Base-by-base conservation (phyloP, 306 rosid genomes). In the Hippophae gyantsensis region DNA sequence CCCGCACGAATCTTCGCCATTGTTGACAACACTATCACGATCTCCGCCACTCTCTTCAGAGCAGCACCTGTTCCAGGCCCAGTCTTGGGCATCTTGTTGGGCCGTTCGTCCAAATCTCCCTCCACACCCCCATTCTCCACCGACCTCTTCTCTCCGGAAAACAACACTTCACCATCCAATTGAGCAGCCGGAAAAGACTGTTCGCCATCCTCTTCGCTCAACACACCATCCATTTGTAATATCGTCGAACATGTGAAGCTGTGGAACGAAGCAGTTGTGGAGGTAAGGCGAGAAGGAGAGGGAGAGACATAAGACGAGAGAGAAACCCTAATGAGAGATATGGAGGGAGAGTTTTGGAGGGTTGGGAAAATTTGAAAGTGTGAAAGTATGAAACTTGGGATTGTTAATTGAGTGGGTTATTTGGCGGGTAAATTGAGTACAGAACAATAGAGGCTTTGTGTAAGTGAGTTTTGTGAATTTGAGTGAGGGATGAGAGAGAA, bases 41-140 rank as follows among this genome's bases (percentile, higher is more conserved):
- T 85, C 84, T 88, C 95, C 65, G 99, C 99, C 61, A 92, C 97
- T 66, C 88, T 72, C 85, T 74, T 86, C 57, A 85, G 70, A 27
- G 71, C 79, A 10, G 47, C 56, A 13, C 27, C 71, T 3, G 50
- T 7, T 6, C 66, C 50, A 47, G 14, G 51, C 14, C 61, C 85
- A 7, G 66, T 51, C 67, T 79, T 84, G 5, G 88, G 68, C 81
- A 68, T 88, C 86, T 88, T 86, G 51, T 52, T 66, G 48, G 54
- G 58, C 13, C 58, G 83, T 42, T 57, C 70, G 41, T 10, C 82
- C 56, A 38, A 26, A 43, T 67, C 79, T 25, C 7, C 68, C 3
- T 42, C 73, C 3, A 32, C 73, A 13, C 56, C 76, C 7, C 82
- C 90, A 45, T 78, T 82, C 78, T 72, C 63, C 18, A 69, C 11